Base-by-base conservation (phyloP, 768 basidiomycete genomes). In the Steccherinum ochraceum region DNA sequence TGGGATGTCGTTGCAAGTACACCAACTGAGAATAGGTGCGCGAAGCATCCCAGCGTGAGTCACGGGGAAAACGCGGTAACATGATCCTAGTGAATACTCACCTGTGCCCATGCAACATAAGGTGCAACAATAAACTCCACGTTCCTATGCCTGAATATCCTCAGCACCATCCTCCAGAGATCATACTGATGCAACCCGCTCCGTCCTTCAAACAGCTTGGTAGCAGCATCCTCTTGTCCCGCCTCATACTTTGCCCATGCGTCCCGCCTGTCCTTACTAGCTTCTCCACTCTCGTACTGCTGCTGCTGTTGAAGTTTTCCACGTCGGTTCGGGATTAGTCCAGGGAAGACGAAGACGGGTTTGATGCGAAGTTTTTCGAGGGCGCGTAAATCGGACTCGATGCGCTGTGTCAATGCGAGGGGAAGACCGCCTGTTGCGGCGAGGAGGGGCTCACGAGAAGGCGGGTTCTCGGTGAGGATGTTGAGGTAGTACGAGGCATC, bases 331-430 rank as follows among this genome's bases (percentile, higher is more conserved):
- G 90, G 88, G 1, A 82, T 72, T 25, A 99, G 74, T 3, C 96
- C 96, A 13, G 90, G 83, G 69, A 98, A 98, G 46, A 99, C 91
- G 61, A 99, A 95, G n/a, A 99, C 92, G 19, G 96, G 96, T 65
- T 95, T 96, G 76, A 99, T 97, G 58, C 80, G 84, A 26, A 89
- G 74, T 69, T 85, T 86, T 76, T 96, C 93, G 63, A 98, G 84
- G 12, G 80, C 74, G 45, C 94, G 87, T 43, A 98, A 76, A 74
- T 99, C 94, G 35, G 83, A 76, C 70, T 97, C 94, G 66, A 99
- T 91, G 56, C 90, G 86, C 58, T 79, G 76, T 20, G 84, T 86
- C 50, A 99, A 78, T 44, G 91, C 86, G 51, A 97, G 78, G 1
- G 95, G 96, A 16, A 94, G 79, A 35, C 96, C 96, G 18, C 96